A percentile compares a stretch with the other conserved stretches of the same genome.
phyloP scores from a whole-genome alignment of 148 eudicot species.

The Rhododendron ferrugineum region DNA sequence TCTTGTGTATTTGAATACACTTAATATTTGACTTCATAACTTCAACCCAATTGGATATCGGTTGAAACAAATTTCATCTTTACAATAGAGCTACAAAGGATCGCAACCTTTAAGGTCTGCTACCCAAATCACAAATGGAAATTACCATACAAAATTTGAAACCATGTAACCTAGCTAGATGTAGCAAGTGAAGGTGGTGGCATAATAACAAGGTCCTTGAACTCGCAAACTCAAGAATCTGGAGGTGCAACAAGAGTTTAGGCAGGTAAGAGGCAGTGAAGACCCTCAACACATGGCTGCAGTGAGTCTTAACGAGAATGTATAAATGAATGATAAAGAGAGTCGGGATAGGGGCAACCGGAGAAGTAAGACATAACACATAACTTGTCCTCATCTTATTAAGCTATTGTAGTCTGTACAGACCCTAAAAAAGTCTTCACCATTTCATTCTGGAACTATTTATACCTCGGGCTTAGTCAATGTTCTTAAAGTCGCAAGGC shows the following conservation, averaged over 20 bases:
- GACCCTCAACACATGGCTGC: background rate
- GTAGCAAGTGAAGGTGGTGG: conserved; percentile 2
- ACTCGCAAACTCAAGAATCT: background rate
- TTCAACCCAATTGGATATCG: background rate
- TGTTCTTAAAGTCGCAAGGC: background rate
- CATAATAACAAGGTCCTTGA: background rate
- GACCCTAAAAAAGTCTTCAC: background rate
- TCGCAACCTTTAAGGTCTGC: background rate
- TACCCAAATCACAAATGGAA: background rate
- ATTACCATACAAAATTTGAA: background rate
- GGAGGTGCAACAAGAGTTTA: background rate
- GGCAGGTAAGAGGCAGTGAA: background rate
- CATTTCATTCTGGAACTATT: background rate
- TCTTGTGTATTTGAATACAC: background rate
- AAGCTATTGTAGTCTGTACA: background rate
- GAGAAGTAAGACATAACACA: background rate
- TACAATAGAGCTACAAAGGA: background rate
- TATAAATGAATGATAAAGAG: background rate
- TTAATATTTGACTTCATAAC: background rate
- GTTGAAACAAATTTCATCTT: background rate
- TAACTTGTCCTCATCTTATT: background rate
- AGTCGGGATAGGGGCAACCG: background rate
- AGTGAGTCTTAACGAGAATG: background rate
- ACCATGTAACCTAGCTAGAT: background rate
- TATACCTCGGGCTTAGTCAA: background rate